A percentile compares a stretch with the other conserved stretches of the same genome.
These are phyloP conservation scores for Metrosideros polymorpha DNA, from an alignment of 441 rosid genomes.

Conservation along the genomic window DNA sequence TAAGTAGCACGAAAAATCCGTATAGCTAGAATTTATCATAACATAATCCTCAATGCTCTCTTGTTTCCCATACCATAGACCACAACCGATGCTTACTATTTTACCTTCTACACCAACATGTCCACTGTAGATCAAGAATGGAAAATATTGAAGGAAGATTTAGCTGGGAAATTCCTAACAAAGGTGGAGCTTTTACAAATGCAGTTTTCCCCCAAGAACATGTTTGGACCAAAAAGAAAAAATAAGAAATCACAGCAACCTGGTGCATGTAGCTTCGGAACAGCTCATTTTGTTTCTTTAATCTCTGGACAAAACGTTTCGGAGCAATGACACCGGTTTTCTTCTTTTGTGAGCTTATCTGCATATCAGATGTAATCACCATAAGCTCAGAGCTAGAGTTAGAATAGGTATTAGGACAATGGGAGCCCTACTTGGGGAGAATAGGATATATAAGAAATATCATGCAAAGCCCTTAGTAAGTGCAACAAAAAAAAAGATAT, in stretches of 20 bases:
- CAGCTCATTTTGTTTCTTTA: slow-evolving; percentile 97
- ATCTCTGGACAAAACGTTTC: slow-evolving; percentile 91
- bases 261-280: slow-evolving; percentile 99
- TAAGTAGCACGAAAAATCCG: not conserved
- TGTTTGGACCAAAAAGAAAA: not conserved
- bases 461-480: not conserved
- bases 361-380: slow-evolving; percentile 8
- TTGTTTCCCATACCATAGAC: not conserved
- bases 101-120: not conserved
- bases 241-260: slow-evolving; percentile 29
- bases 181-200: not conserved
- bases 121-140: not conserved
- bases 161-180: not conserved
- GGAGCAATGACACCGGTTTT: slow-evolving; percentile 99
- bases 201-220: not conserved
- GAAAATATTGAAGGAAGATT: not conserved
- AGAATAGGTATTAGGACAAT: not conserved
- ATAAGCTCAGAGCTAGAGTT: not conserved
- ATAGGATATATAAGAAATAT: not conserved
- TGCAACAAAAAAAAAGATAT: not conserved
- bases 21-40: not conserved
- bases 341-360: slow-evolving; percentile 99
- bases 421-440: not conserved
- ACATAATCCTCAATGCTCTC: not conserved
- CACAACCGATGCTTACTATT: not conserved